Percentiles rank a stretch among this genome's conserved stretches.
phyloP scores from a whole-genome alignment of 177 flowering plant genomes.

The Telopea speciosissima region DNA sequence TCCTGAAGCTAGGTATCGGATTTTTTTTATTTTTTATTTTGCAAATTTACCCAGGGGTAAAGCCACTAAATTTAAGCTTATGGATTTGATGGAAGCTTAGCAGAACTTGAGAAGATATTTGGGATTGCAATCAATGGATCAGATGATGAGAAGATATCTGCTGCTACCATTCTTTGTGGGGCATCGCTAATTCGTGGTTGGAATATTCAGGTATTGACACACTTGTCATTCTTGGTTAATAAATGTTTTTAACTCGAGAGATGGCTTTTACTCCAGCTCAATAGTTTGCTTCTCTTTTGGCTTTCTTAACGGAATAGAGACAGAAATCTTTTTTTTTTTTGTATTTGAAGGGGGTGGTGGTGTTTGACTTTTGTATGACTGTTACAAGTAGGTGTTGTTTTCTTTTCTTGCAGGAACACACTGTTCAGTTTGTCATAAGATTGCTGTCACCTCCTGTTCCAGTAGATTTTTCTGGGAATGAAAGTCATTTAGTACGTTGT shows the following conservation, averaged over 20 bases:
- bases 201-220: constrained; percentile 72
- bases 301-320: not conserved
- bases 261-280: not conserved
- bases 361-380: too few species aligned
- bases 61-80: constrained; percentile 80
- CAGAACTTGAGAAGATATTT: constrained; percentile 86
- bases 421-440: constrained; percentile 58
- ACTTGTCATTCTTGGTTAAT: not conserved
- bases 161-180: constrained; percentile 85
- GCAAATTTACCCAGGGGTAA: constrained; percentile 39
- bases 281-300: not conserved
- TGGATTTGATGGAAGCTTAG: constrained; percentile 92
- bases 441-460: constrained; percentile 80
- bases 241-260: not conserved
- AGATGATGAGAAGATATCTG: constrained; percentile 82
- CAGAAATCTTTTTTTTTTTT: too few species aligned
- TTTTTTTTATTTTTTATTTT: constrained; percentile 33
- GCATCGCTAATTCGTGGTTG: constrained; percentile 90
- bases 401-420: constrained; percentile 67
- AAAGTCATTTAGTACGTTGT: constrained; percentile 68
- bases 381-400: not conserved
- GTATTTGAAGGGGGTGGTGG: too few species aligned
- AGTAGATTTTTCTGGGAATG: constrained; percentile 49
- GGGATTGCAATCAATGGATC: constrained; percentile 78
- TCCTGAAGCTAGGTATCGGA: constrained; percentile 49